phyloP scores from a whole-genome alignment of 495 filamentous ascomycete genomes.

The Zalerion maritima region DNA sequence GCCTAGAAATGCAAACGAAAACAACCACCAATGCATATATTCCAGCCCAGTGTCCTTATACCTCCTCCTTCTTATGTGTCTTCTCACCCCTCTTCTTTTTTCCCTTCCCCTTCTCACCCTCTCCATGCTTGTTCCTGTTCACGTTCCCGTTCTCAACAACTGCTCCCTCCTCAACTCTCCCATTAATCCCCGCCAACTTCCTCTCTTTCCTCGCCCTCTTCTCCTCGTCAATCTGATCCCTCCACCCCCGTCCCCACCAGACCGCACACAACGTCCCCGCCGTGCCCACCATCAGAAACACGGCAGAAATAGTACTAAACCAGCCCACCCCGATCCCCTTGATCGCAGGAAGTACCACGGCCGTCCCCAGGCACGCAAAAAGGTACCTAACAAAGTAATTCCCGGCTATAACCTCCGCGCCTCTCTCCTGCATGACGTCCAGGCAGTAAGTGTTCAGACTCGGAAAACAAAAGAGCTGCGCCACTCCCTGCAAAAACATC shows the following conservation, averaged over 20 bases:
- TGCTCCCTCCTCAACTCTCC: not conserved
- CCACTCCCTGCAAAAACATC: slow-evolving; percentile 59
- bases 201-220: slow-evolving; percentile 13
- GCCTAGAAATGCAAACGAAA: no score
- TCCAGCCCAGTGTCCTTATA: no score
- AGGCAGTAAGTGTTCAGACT: slow-evolving; percentile 61
- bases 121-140: slow-evolving; percentile 4
- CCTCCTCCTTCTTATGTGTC: no score
- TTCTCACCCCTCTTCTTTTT: no score
- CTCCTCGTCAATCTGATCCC: slow-evolving; percentile 33
- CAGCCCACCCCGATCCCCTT: slow-evolving; percentile 55
- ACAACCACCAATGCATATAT: no score
- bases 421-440: slow-evolving; percentile 53
- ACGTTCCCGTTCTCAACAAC: slow-evolving; percentile 3
- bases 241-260: slow-evolving; percentile 39
- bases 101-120: no score
- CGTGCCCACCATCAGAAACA: slow-evolving; percentile 37
- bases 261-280: slow-evolving; percentile 32
- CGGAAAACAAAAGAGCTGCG: slow-evolving; percentile 60
- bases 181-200: slow-evolving; percentile 4
- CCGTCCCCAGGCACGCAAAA: slow-evolving; percentile 50
- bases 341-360: slow-evolving; percentile 50
- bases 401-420: slow-evolving; percentile 55
- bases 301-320: slow-evolving; percentile 42
- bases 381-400: slow-evolving; percentile 61